Conservation (phyloP, 495 filamentous ascomycete species). For the Hypomontagnella monticulosa region DNA sequence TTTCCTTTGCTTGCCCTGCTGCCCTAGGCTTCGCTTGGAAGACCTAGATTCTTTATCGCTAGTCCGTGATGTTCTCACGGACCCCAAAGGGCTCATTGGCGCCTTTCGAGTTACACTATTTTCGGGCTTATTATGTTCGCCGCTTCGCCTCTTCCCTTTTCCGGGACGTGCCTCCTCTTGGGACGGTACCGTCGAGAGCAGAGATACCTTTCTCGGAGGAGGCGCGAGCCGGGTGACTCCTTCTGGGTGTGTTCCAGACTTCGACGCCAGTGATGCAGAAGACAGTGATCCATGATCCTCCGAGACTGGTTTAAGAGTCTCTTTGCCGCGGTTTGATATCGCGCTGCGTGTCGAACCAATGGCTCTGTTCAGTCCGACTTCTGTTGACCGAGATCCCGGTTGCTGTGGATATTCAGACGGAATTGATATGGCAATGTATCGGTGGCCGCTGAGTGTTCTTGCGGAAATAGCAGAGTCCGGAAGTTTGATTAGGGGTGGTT, state of each 20-base stretch:
- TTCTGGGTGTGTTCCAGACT: constrained; percentile 2
- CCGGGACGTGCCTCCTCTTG: constrained; percentile 6
- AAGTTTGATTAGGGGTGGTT: constrained; percentile 47
- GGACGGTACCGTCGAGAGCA: constrained; percentile 30
- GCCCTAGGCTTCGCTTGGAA: not conserved
- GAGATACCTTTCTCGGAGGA: constrained; percentile 21
- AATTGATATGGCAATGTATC: constrained; percentile 64
- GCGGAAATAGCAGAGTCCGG: constrained; percentile 59
- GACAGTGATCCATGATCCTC: constrained; percentile 46
- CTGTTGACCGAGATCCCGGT: constrained; percentile 10
- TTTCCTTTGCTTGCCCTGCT: not conserved
- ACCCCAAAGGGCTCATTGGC: constrained; percentile 23
- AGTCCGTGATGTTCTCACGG: not conserved
- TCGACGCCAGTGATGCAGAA: constrained; percentile 27
- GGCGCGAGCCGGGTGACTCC: constrained; percentile 22
- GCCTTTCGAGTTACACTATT: not conserved
- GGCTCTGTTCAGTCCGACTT: constrained; percentile 6
- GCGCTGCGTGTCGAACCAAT: constrained; percentile 17
- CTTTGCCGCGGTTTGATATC: constrained; percentile 22
- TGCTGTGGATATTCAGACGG: constrained; percentile 47
- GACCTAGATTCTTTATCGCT: not conserved
- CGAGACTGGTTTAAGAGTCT: constrained; percentile 37
- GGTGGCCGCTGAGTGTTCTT: constrained; percentile 51
- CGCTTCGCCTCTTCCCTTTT: constrained; percentile 29
- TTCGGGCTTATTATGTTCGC: not conserved